A percentile compares a stretch with the other conserved stretches of the same genome.
Conservation (phyloP, 116 monocot genomes). For the Dioscorea cayenensis region DNA sequence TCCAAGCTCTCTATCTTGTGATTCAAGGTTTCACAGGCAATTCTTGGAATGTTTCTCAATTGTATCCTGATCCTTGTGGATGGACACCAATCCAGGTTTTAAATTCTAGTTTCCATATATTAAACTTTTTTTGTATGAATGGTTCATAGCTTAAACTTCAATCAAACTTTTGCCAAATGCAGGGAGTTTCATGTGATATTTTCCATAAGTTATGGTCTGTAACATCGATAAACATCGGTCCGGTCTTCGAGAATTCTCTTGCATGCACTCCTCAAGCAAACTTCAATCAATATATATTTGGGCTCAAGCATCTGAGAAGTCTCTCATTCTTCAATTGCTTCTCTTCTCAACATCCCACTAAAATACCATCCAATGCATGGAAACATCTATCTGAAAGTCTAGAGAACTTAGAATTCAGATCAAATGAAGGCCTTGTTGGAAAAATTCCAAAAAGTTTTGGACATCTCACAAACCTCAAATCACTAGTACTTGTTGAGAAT, state of each 20-base stretch:
- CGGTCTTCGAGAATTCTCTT: constrained; percentile 73
- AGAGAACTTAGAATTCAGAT: constrained; percentile 71
- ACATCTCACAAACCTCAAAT: constrained; percentile 47
- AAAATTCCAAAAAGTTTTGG: constrained; percentile 35
- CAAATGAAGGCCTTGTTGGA: constrained; percentile 49
- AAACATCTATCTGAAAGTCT: constrained; percentile 39
- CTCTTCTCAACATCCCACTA: constrained; percentile 9
- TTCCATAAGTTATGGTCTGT: constrained; percentile 66
- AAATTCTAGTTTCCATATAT: background rate
- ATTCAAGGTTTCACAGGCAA: constrained; percentile 32
- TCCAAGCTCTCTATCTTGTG: constrained; percentile 21
- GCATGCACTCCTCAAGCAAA: constrained; percentile 36
- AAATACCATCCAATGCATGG: constrained; percentile 45
- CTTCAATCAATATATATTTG: constrained; percentile 49
- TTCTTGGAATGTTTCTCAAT: constrained; percentile 30
- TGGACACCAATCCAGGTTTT: constrained; percentile 48
- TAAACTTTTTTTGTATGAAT: background rate
- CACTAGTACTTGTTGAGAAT: constrained; percentile 64
- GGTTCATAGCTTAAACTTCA: background rate
- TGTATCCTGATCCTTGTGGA: constrained; percentile 44
- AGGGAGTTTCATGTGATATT: constrained; percentile 85
- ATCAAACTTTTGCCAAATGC: constrained; percentile 4
- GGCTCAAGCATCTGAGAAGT: constrained; percentile 48
- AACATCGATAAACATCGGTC: constrained; percentile 55
- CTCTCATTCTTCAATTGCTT: constrained; percentile 75